A percentile compares a stretch with the other conserved stretches of the same genome.
phyloP scores from a whole-genome alignment of 2,329 filamentous ascomycete genomes.

The Neopestalotiopsis rosae region DNA sequence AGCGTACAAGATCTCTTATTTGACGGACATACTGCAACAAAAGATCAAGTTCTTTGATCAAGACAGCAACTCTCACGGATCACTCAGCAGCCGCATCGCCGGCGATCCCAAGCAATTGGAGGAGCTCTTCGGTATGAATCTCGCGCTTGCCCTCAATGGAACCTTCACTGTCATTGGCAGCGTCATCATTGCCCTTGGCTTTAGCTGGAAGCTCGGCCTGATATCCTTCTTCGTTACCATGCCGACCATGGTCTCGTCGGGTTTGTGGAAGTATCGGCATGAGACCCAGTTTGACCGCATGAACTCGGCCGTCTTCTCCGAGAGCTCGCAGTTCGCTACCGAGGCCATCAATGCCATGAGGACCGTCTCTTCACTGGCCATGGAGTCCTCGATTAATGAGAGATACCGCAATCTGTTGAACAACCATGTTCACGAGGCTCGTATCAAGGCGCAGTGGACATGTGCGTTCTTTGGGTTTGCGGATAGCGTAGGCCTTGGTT shows the following conservation, averaged over 20 bases:
- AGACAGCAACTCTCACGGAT: conserved; percentile 60
- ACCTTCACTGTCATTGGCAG: conserved; percentile 65
- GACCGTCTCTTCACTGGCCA: conserved; percentile 72
- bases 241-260: conserved; percentile 49
- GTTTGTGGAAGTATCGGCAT: conserved; percentile 54
- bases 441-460: conserved; percentile 62
- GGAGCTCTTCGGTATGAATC: conserved; percentile 63
- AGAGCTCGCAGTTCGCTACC: conserved; percentile 73
- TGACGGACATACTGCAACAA: conserved; percentile 48
- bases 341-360: conserved; percentile 74
- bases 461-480: conserved; percentile 69
- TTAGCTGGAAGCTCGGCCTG: conserved; percentile 75
- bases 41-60: conserved; percentile 57
- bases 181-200: conserved; percentile 68
- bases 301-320: conserved; percentile 68
- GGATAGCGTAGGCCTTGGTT: conserved; percentile 66
- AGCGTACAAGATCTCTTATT: conserved; percentile 17
- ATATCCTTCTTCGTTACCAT: conserved; percentile 63
- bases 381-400: conserved; percentile 56
- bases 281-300: conserved; percentile 69
- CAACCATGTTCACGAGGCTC: conserved; percentile 61
- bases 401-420: conserved; percentile 64
- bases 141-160: conserved; percentile 61
- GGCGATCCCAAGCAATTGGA: conserved; percentile 52
- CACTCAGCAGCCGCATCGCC: conserved; percentile 55